These are phyloP conservation scores for Rutidosis leptorrhynchoides DNA, from an alignment of 129 eudicot genomes.

Conservation along the genomic window DNA sequence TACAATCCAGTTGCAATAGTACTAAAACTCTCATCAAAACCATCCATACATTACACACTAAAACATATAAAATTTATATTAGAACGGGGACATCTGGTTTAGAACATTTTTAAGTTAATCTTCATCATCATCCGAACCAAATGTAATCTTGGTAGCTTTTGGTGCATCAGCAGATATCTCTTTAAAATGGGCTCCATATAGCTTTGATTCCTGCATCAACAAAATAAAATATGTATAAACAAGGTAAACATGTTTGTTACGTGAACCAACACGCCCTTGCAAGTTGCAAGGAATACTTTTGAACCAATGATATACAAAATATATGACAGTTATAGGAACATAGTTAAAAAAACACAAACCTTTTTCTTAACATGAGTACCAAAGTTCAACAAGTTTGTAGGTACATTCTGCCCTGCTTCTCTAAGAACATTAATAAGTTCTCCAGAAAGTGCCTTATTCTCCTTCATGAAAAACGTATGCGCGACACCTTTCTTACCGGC, in stretches of 20 bases:
- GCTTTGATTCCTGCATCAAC: slow-evolving; percentile 76
- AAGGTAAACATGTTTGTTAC: too few species aligned
- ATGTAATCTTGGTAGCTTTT: slow-evolving; percentile 80
- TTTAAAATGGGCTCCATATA: slow-evolving; percentile 91
- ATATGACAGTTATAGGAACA: not conserved
- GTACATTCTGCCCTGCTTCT: slow-evolving; percentile 95
- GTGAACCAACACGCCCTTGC: too few species aligned
- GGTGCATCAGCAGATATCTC: slow-evolving; percentile 97
- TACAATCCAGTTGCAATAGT: not conserved
- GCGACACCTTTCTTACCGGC: slow-evolving; percentile 99
- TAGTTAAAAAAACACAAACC: slow-evolving; percentile 36
- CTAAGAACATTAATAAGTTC: slow-evolving; percentile 94
- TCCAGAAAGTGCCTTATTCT: slow-evolving; percentile 95
- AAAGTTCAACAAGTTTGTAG: slow-evolving; percentile 68
- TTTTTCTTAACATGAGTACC: slow-evolving; percentile 99
- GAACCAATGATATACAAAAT: too few species aligned
- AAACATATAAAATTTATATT: not conserved
- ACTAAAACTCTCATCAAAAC: slow-evolving; percentile 10
- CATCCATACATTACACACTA: slow-evolving; percentile 17
- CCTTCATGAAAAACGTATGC: slow-evolving; percentile 89
- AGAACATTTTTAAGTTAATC: slow-evolving; percentile 40
- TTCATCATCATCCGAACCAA: slow-evolving; percentile 70
- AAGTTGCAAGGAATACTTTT: too few species aligned
- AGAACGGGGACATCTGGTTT: not conserved
- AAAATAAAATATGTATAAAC: too few species aligned